A percentile compares a stretch with the other conserved stretches of the same genome.
Evolutionary conservation across 73 alveolate species (phyloP).

Genomic region (Blepharisma japonicum): DNA sequence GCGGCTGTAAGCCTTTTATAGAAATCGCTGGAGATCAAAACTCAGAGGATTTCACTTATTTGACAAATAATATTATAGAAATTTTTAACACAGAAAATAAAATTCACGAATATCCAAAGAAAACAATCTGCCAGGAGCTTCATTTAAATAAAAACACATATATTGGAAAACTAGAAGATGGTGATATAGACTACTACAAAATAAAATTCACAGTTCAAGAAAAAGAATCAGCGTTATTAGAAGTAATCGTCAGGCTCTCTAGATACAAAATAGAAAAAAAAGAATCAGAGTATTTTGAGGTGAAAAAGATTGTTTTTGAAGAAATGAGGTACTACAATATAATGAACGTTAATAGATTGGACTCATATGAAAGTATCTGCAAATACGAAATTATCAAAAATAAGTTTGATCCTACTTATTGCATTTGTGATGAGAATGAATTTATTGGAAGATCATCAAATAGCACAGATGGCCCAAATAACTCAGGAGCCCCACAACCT

Average conservation of each 20-base stretch:
- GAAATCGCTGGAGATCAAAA: not conserved
- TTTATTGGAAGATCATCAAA: too few relatives aligned
- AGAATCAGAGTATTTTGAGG: conserved; percentile 2
- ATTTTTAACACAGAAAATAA: not conserved
- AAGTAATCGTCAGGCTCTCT: not conserved
- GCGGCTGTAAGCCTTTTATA: not conserved
- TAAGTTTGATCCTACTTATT: conserved; percentile 22
- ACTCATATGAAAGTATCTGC: conserved; percentile 24
- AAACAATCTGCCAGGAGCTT: conserved; percentile 19
- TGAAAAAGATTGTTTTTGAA: not conserved
- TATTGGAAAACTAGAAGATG: not conserved
- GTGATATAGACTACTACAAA: not conserved
- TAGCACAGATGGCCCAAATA: too few relatives aligned
- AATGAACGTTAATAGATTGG: conserved; percentile 13
- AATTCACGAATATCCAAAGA: not conserved
- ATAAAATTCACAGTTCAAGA: not conserved
- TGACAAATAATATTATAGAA: not conserved
- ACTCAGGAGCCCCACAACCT: too few relatives aligned
- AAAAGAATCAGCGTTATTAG: conserved; percentile 4
- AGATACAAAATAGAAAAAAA: not conserved
- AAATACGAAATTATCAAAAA: not conserved
- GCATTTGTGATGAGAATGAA: conserved; percentile 10
- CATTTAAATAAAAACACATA: not conserved
- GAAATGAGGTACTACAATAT: not conserved
- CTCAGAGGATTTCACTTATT: too few relatives aligned